These are phyloP conservation scores for Pilaira anomala DNA, from an alignment of 192 early-diverging fungal species.

Conservation along the genomic window DNA sequence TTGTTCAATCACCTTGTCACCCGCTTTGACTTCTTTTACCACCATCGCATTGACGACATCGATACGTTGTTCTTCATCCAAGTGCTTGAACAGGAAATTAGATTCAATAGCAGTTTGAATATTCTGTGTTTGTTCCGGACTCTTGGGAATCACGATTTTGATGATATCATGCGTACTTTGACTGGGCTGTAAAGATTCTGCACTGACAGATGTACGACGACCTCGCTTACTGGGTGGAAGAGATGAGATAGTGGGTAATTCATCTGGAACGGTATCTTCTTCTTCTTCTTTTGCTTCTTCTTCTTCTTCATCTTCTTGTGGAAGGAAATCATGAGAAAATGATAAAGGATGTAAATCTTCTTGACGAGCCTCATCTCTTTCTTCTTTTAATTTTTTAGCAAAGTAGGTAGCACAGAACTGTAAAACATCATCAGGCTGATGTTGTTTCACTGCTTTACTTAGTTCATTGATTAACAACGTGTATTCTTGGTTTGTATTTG, in stretches of 20 bases:
- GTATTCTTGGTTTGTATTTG: slow-evolving; percentile 32
- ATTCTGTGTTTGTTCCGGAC: slow-evolving; percentile 76
- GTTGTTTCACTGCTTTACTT: slow-evolving; percentile 69
- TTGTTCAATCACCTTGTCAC: slow-evolving; percentile 84
- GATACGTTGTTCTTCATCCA: slow-evolving; percentile 94
- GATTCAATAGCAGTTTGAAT: slow-evolving; percentile 75
- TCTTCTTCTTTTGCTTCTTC: slow-evolving; percentile 47
- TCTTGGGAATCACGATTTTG: slow-evolving; percentile 87
- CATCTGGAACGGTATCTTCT: slow-evolving; percentile 61
- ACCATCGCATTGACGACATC: slow-evolving; percentile 97
- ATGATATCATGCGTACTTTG: slow-evolving; percentile 68
- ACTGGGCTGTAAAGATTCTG: slow-evolving; percentile 93
- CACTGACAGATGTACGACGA: slow-evolving; percentile 89
- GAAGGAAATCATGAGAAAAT: background rate
- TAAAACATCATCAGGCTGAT: slow-evolving; percentile 83
- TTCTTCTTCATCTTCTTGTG: slow-evolving; percentile 15
- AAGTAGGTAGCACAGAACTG: slow-evolving; percentile 92
- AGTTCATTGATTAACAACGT: slow-evolving; percentile 77
- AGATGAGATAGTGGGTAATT: slow-evolving; percentile 33
- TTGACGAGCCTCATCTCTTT: slow-evolving; percentile 47
- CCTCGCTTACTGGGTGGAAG: slow-evolving; percentile 57
- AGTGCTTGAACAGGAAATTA: slow-evolving; percentile 91
- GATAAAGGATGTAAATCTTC: background rate
- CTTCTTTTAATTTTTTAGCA: slow-evolving; percentile 77
- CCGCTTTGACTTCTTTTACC: slow-evolving; percentile 71